A percentile compares a stretch with the other conserved stretches of the same genome.
These are phyloP conservation scores for Globisporangium barbulae DNA, from an alignment of 352 stramenopile species.

Conservation along the genomic window DNA sequence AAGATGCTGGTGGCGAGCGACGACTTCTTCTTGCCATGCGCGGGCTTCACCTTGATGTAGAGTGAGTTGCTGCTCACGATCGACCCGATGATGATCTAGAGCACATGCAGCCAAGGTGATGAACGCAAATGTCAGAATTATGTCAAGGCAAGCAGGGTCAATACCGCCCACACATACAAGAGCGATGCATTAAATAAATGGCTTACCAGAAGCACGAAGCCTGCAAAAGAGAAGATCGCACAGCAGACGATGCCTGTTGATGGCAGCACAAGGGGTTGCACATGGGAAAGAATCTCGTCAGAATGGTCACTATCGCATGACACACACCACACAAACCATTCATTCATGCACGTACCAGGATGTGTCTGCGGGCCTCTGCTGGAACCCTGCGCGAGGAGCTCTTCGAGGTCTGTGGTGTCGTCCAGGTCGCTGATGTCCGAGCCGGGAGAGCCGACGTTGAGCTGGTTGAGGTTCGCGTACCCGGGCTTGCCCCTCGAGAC, in stretches of 20 bases:
- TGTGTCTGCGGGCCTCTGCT: constrained; percentile 72
- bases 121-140: neutral
- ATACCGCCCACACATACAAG: neutral
- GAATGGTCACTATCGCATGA: neutral
- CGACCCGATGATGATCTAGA: constrained; percentile 76
- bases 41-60: constrained; percentile 79
- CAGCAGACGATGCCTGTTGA: constrained; percentile 64
- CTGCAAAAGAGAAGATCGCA: constrained; percentile 70
- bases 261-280: neutral
- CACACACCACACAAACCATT: neutral
- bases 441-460: constrained; percentile 72
- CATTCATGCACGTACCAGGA: constrained; percentile 31
- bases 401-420: constrained; percentile 75
- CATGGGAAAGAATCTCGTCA: neutral
- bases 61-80: constrained; percentile 86
- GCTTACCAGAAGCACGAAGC: constrained; percentile 69
- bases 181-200: neutral
- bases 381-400: constrained; percentile 69
- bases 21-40: constrained; percentile 81
- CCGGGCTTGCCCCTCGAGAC: constrained; percentile 68
- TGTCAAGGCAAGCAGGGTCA: neutral
- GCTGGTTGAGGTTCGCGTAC: constrained; percentile 81
- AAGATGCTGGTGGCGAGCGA: constrained; percentile 85
- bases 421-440: constrained; percentile 78
- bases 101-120: neutral